Evolutionary conservation across 345 rosid genomes (phyloP), one percentile per base, ranked within the genome.

Genomic region (Eucalyptus pauciflora): DNA sequence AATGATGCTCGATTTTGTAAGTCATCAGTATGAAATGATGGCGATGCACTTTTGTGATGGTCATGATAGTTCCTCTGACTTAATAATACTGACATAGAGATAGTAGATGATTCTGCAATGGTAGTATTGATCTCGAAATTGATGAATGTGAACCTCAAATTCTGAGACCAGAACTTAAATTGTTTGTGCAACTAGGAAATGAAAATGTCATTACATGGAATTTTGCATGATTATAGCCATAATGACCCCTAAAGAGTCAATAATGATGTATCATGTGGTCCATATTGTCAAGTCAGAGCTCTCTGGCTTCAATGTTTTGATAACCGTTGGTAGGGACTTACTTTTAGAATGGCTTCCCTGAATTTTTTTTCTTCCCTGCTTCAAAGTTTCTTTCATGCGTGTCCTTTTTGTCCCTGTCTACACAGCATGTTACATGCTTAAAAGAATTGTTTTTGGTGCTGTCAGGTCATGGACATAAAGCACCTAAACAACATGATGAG

Each of bases 401-500:
- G 7, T 76, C 83, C 83, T 20, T 76, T 37, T 48, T 56, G 58
- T 85, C 10, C 50, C 22, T 15, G 20, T 29, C 46, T 80, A 51
- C 1, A 31, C 48, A 4, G 27, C 25, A 54, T 50, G 62, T 29
- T 10, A 43, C 29, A 46, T 58, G 46, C 76, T 10, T 54, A 7
- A 24, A 81, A 81, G 8, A n/a, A 31, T 52, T 52, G 20, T 25
- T 90, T 89, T 27, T 64, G 62, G 33, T 41, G 48, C 4, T 37
- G 91, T 89, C 90, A 96, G 99, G 99, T 96, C 76, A 92, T 94
- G 96, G 97, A 95, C 90, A 95, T 97, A 87, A 96, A 94, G 91
- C 91, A 95, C 13, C 88, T 97, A 80, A 97, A 97, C 91, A 97
- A 96, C 93, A 96, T 96, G 96, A 96, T 93, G 95, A 96, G 98